Evolutionary conservation across 2,329 filamentous ascomycete species (phyloP).

Genomic region (Cladosporium halotolerans): DNA sequence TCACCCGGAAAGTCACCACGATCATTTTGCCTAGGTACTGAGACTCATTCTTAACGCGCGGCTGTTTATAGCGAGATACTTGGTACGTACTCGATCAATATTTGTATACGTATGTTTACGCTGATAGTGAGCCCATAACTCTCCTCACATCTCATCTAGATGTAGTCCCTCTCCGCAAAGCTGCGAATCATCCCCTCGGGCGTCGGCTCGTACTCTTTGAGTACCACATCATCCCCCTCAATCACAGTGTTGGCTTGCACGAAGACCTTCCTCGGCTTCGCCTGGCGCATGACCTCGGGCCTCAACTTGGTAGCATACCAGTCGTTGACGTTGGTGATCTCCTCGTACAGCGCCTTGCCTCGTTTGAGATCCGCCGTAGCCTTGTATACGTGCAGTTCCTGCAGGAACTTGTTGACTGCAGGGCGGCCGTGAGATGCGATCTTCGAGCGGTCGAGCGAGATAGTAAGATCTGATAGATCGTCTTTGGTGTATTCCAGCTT

Average conservation of each 20-base stretch:
- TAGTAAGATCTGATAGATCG: constrained; percentile 67
- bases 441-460: constrained; percentile 77
- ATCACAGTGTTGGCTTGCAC: constrained; percentile 86
- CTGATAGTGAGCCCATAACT: too few species aligned
- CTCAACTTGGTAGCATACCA: constrained; percentile 81
- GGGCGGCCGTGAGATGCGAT: constrained; percentile 77
- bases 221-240: constrained; percentile 57
- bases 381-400: constrained; percentile 91
- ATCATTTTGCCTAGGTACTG: too few species aligned
- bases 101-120: too few species aligned
- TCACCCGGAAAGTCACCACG: too few species aligned
- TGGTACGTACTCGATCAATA: too few species aligned
- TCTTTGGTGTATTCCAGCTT: constrained; percentile 68
- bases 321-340: constrained; percentile 76
- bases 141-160: constrained; percentile 16
- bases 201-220: constrained; percentile 82
- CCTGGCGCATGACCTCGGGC: constrained; percentile 66
- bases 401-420: constrained; percentile 78
- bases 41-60: too few species aligned
- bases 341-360: constrained; percentile 73
- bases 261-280: constrained; percentile 83
- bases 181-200: constrained; percentile 77
- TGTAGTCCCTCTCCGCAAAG: constrained; percentile 41
- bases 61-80: too few species aligned
- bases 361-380: constrained; percentile 74